Evolutionary conservation across 2,329 filamentous ascomycete genomes (phyloP), one percentile per base, ranked within the genome.

Genomic region (Calonectria hongkongensis): DNA sequence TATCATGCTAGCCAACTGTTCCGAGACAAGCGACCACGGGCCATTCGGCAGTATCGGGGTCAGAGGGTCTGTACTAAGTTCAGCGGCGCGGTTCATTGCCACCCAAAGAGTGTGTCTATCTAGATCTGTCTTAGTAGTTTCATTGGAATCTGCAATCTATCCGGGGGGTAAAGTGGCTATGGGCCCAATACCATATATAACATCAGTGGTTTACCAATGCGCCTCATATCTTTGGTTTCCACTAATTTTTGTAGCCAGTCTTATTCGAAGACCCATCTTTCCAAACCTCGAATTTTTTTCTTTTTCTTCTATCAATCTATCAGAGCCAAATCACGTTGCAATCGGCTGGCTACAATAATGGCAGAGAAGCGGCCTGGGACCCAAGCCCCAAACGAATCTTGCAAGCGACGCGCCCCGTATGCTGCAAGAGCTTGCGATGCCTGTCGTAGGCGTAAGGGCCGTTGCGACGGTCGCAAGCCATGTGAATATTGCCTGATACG

Each of bases 331-430:
- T 13, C 33, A 36, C 33, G 10, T 13, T 36, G 33, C 33, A 36
- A 36, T 36, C 12, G 7, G 12, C 33, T 9, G 33, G 7, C 33
- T 13, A 36, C 33, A 6, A 54, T 16, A 25, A 63, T 63, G 58
- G 58, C 58, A 7, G 58, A 63, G 27, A 63, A 63, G 25, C 39
- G 58, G 25, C 27, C 58, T 3, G 27, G 36, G 15, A 27, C 39
- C 21, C 58, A 63, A 25, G 58, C 58, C 15, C 25, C 58, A 3
- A 63, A 63, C 25, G 64, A 66, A 33, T 50, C 48, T n/a, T 41
- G 47, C n/a, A 66, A 66, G n/a, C 15, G 64, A 30, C 64, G 64
- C 8, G 64, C 64, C 10, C 64, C 36, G 3, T 66, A 66, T 13
- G 45, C 63, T 3, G 43, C 45, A 1, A 45, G 63, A 18, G 63